Base-by-base conservation (phyloP, 2,329 filamentous ascomycete species). In the Hymenoscyphus fructigenus region DNA sequence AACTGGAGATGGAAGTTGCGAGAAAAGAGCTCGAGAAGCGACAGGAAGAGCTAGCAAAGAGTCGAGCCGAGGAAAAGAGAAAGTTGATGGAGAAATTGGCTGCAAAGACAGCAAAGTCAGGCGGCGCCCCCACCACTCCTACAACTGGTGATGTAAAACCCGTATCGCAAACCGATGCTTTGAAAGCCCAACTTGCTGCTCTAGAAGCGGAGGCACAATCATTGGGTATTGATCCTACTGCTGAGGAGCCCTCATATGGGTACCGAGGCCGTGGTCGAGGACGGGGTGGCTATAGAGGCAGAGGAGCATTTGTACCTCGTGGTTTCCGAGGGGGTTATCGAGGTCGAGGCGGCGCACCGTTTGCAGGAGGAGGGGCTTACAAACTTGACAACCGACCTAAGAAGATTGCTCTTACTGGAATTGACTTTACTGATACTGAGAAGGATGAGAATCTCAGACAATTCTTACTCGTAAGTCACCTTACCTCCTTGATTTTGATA, bases 341-440 rank as follows among this genome's bases (percentile, higher is more conserved):
- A 56, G 82, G 83, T 36, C 79, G 82, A 60, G 82, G 84, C 57
- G 78, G 77, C 70, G 69, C 67, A 5, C 66, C 73, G 10, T 73
- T 75, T 62, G 66, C 68, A 6, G 68, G 71, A 60, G 71, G 78
- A 32, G 79, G 78, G 5, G 72, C 83, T 36, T 90, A 88, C 69
- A 88, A 89, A 20, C 81, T 95, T 26, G 91, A 95, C 73, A 93
- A 93, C 75, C 83, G 91, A 56, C 88, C 91, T 0, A 90, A 85
- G 74, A 88, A 83, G 67, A 80, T 95, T 10, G 83, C 84, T 5
- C 78, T 94, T 28, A 81, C 82, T 7, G 89, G 87, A 2, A 83
- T 86, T 12, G 87, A 88, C 76, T 87, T 89, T 73, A 86, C 87
- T 3, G 81, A 81, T 15, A 74, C 84, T 1, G 83, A 84, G 34